phyloP scores from a whole-genome alignment of 352 stramenopile genomes.

The Halophytophthora batemanensis region DNA sequence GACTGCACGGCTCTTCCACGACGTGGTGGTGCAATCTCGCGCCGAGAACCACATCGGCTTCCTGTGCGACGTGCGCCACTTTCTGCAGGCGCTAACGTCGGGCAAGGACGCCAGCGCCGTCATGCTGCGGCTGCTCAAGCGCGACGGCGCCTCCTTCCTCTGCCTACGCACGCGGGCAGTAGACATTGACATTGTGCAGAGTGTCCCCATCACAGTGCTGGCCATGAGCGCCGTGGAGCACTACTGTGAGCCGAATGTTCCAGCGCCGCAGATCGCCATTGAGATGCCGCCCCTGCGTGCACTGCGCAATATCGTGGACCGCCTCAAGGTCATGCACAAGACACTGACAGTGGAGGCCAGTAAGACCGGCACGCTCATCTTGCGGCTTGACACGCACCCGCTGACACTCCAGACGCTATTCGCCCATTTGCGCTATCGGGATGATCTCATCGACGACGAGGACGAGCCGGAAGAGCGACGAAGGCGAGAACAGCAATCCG shows the following conservation, averaged over 20 bases:
- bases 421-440: constrained; percentile 65
- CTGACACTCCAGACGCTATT: constrained; percentile 79
- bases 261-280: constrained; percentile 71
- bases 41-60: constrained; percentile 83
- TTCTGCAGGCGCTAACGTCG: constrained; percentile 71
- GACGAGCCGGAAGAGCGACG: constrained; percentile 23
- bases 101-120: constrained; percentile 74
- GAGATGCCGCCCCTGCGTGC: constrained; percentile 73
- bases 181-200: constrained; percentile 86
- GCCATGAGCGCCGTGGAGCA: constrained; percentile 71
- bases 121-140: constrained; percentile 82
- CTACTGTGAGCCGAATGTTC: constrained; percentile 73
- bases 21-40: constrained; percentile 69
- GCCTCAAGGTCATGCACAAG: constrained; percentile 71
- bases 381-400: constrained; percentile 68
- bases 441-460: constrained; percentile 62
- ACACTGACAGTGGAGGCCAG: constrained; percentile 77
- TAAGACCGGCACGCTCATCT: constrained; percentile 55
- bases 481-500: constrained; percentile 28
- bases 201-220: constrained; percentile 77
- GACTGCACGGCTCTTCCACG: constrained; percentile 64
- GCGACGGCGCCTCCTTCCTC: constrained; percentile 68
- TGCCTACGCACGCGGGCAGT: constrained; percentile 70
- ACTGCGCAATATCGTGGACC: constrained; percentile 68
- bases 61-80: constrained; percentile 66